Evolutionary conservation across 805 yeast species (phyloP), one percentile per base, ranked within the genome.

Genomic region (Saturnispora kantuleensis): DNA sequence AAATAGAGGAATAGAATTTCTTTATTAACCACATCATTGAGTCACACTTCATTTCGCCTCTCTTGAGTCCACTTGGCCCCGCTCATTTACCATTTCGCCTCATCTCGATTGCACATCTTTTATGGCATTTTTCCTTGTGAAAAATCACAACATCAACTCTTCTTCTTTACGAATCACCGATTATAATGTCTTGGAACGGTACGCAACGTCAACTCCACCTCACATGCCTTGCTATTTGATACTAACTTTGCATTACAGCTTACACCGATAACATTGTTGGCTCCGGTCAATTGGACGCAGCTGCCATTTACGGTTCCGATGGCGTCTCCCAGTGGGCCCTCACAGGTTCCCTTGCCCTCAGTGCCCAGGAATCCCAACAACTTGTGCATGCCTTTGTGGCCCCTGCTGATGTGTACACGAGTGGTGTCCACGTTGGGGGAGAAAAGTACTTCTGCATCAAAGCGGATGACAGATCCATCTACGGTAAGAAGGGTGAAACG

Each of bases 291-390:
- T 73, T 93, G 53, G 97, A 90, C 69, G 79, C 79, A 64, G 96
- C 97, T 31, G 93, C 94, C 35, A 78, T 93, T 54, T 89, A 84
- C 67, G 89, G 97, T 9, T 82, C 84, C 54, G 96, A 94, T 11
- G 98, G 98, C 38, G 96, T 89, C 64, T 76, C 95, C 16, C 75
- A 79, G 43, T 93, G 98, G 98, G 97, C 97, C 17, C 77, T 80
- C 54, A 73, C 93, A 13, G 74, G 83, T 49, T 76, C 77, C 35
- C 76, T 86, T 48, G 61, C 69, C 31, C 74, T 89, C 54, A 73
- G 75, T 38, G 76, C 79, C 10, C 69, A 73, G 37, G 98, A 93
- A 68, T 78, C 89, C 53, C 55, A 70, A 39, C 84, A 73, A 56
- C 67, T 93, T 47, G 93, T 86, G 38, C 65, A 66, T 44, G 97